Base-by-base conservation (phyloP, 139 green algal species). In the Desmodesmus armatus region DNA sequence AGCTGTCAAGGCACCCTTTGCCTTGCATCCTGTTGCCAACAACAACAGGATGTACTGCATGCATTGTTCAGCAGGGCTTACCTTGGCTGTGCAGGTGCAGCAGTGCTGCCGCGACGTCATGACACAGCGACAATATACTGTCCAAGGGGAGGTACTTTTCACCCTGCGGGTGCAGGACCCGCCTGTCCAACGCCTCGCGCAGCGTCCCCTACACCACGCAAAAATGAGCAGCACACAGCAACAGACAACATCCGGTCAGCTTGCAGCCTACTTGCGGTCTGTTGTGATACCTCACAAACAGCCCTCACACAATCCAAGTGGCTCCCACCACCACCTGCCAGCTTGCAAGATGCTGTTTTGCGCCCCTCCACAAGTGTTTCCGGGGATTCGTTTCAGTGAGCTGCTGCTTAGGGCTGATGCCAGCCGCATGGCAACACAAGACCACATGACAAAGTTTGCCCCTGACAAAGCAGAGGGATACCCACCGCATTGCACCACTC, bases 401-500 rank as follows among this genome's bases (percentile, higher is more conserved):
- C 19, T 62, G 17, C 21, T 27, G 51, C 51, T 27, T 11, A 35
- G 21, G 23, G 58, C 21, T 31, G 23, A 31, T 67, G 23, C 17
- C 23, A 35, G 15, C 23, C 15, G 25, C 58, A 27, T 35, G 17
- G 2, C 58, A 27, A 35, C 15, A 35, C 17, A 67, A 67, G 58
- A n/a, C 13, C 31, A 6, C 21, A 13, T 19, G 25, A 31, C 17
- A 27, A 31, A 31, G 31, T n/a, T 31, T n/a, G 25, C 21, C 17
- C n/a, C 17, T 27, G 21, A 67, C 13, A 0, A 67, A n/a, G 25
- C 63, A 72, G 15, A 5, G 40, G 29, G 40, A 31, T 51, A 6
- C 55, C 3, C 44, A 85, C 80, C 80, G 69, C n/a, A 70, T 91
- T 78, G 76, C 89, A 93, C 67, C 72, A 91, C 77, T 93, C 89